Conservation (phyloP, 1,284 basidiomycete genomes). For the Golubevia sp. region DNA sequence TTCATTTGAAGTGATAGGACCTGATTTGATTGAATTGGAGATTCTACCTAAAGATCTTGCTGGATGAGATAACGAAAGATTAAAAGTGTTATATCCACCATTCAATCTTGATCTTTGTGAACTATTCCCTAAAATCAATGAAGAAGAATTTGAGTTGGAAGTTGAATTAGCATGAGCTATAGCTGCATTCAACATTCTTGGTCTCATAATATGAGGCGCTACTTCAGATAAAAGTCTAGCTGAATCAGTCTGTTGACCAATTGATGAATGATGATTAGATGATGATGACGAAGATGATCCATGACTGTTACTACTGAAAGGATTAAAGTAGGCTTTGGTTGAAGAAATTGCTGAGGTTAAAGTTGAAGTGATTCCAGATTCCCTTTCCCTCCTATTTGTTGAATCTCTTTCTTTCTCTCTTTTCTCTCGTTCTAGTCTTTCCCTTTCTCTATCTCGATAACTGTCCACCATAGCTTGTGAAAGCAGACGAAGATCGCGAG, state of each 20-base stretch:
- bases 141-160: conserved; percentile 19
- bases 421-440: too few species aligned
- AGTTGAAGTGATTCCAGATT: too few species aligned
- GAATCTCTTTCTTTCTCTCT: too few species aligned
- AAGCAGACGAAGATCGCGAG: too few species aligned
- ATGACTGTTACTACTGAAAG: conserved; percentile 16
- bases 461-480: too few species aligned
- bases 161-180: conserved; percentile 23
- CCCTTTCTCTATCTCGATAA: too few species aligned
- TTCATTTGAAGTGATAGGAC: conserved; percentile 48
- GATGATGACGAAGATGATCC: not conserved
- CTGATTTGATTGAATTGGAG: conserved; percentile 38
- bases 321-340: conserved; percentile 41
- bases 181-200: conserved; percentile 46
- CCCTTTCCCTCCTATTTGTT: too few species aligned
- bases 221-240: conserved; percentile 51
- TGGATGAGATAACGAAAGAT: conserved; percentile 40
- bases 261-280: not conserved
- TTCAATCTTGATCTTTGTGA: conserved; percentile 23
- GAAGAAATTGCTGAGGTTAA: conserved; percentile 28
- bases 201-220: conserved; percentile 58
- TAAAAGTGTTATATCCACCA: conserved; percentile 36
- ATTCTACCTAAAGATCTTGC: conserved; percentile 51
- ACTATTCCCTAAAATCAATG: conserved; percentile 33
- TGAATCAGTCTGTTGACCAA: conserved; percentile 18